Evolutionary conservation across 495 filamentous ascomycete species (phyloP).

Genomic region (Penicillium verhagenii): DNA sequence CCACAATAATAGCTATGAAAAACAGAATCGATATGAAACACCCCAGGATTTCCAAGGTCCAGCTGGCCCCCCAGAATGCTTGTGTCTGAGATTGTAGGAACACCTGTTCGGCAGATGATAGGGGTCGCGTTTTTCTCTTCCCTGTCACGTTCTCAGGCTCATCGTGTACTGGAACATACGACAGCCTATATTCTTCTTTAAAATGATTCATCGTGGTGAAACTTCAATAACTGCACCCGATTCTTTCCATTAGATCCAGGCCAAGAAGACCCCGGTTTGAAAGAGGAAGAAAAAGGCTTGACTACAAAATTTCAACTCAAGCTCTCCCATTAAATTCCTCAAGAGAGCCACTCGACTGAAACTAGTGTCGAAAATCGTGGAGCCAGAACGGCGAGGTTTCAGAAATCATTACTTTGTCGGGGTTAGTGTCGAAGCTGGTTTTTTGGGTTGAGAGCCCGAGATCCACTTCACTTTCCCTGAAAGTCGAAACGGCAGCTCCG

Average conservation of each 20-base stretch:
- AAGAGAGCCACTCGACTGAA: neutral
- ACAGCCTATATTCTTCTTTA: conserved; percentile 21
- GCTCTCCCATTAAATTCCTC: neutral
- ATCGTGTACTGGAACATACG: conserved; percentile 19
- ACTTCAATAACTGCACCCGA: neutral
- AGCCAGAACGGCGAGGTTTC: neutral
- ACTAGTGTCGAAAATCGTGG: neutral
- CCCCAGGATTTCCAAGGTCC: conserved; percentile 27
- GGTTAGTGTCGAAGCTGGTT: neutral
- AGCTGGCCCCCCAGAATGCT: conserved; percentile 24
- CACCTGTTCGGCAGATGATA: conserved; percentile 22
- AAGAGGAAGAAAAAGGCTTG: neutral
- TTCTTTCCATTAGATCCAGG: neutral
- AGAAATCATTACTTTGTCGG: neutral
- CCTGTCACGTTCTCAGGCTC: neutral
- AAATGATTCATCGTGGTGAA: conserved; percentile 12
- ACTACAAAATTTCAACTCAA: neutral
- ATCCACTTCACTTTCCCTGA: neutral
- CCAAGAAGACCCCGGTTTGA: neutral
- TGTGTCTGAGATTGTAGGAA: conserved; percentile 17
- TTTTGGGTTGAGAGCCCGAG: too few species aligned
- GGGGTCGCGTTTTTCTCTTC: conserved; percentile 7
- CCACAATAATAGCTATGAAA: conserved; percentile 28
- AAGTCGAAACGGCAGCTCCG: neutral
- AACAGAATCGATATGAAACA: conserved; percentile 24